Percentiles rank a stretch among this genome's conserved stretches.
phyloP scores from a whole-genome alignment of 73 alveolate species.

The Paramecium sonneborni region DNA sequence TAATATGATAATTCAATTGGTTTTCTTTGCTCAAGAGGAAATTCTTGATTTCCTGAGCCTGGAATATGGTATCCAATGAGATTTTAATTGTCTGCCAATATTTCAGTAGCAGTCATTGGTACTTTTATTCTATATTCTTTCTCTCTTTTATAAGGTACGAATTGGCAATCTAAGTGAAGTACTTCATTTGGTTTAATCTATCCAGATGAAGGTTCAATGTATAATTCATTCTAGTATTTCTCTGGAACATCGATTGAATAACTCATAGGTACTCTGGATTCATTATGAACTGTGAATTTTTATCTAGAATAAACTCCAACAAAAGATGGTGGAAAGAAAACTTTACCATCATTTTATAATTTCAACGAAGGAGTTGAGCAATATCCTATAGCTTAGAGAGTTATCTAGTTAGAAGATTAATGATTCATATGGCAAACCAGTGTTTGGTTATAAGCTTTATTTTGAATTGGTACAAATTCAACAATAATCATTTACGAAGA shows the following conservation, averaged over 20 bases:
- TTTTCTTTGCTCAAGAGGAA: conserved; percentile 68
- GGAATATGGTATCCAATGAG: conserved; percentile 93
- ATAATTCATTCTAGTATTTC: conserved; percentile 86
- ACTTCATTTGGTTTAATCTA: conserved; percentile 88
- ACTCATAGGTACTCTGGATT: conserved; percentile 88
- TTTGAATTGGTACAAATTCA: conserved; percentile 94
- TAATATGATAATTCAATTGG: conserved; percentile 77
- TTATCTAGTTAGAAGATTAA: conserved; percentile 81
- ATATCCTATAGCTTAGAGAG: conserved; percentile 85
- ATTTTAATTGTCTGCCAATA: conserved; percentile 88
- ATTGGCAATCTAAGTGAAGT: conserved; percentile 78
- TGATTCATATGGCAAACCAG: conserved; percentile 91
- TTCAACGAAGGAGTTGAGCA: conserved; percentile 93
- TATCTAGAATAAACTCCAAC: conserved; percentile 93
- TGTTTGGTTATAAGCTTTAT: conserved; percentile 87
- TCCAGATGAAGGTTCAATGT: conserved; percentile 88
- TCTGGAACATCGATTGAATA: conserved; percentile 89
- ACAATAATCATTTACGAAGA: conserved; percentile 85
- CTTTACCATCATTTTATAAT: conserved; percentile 88
- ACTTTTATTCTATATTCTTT: conserved; percentile 84
- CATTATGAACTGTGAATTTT: conserved; percentile 86
- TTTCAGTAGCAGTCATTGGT: conserved; percentile 83
- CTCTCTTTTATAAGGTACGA: conserved; percentile 87
- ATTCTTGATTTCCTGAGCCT: conserved; percentile 81
- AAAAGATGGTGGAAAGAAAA: conserved; percentile 96